phyloP scores from a whole-genome alignment of 2,329 filamentous ascomycete genomes.

The Aureobasidium melanogenum region DNA sequence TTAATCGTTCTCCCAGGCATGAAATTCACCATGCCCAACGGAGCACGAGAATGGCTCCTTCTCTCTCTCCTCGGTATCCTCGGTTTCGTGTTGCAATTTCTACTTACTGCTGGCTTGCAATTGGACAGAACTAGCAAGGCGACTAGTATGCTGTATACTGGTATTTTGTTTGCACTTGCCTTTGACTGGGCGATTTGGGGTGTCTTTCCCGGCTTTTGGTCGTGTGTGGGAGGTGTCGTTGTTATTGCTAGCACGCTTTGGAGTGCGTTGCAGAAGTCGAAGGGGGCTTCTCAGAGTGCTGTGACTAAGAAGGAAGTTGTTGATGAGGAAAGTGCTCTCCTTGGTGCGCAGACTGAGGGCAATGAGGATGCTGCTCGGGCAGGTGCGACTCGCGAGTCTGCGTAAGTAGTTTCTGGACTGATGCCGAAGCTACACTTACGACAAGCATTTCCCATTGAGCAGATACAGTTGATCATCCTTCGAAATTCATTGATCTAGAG shows the following conservation, averaged over 20 bases:
- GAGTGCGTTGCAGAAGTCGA: constrained; percentile 1
- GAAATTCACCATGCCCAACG: not conserved
- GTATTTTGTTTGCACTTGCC: not conserved
- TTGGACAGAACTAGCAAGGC: constrained; percentile 3
- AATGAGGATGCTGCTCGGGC: not conserved
- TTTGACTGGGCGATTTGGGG: constrained; percentile 7
- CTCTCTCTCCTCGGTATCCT: not conserved
- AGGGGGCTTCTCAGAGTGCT: not conserved
- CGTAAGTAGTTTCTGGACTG: not conserved
- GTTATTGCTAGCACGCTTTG: constrained; percentile 8
- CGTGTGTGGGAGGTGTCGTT: not conserved
- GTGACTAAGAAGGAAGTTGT: not conserved
- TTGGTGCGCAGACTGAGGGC: not conserved
- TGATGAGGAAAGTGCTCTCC: constrained; percentile 6
- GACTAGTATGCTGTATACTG: constrained; percentile 6
- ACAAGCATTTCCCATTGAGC: no score
- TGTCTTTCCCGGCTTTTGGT: constrained; percentile 1
- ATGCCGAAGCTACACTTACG: not conserved
- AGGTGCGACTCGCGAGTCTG: not conserved
- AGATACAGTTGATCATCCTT: no score
- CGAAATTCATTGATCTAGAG: no score
- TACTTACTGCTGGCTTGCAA: constrained; percentile 4
- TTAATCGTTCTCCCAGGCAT: not conserved
- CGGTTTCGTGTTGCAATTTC: constrained; percentile 4
- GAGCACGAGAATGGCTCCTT: not conserved